Evolutionary conservation across 495 filamentous ascomycete genomes (phyloP).

Genomic region (Lasiosphaeria ovina): DNA sequence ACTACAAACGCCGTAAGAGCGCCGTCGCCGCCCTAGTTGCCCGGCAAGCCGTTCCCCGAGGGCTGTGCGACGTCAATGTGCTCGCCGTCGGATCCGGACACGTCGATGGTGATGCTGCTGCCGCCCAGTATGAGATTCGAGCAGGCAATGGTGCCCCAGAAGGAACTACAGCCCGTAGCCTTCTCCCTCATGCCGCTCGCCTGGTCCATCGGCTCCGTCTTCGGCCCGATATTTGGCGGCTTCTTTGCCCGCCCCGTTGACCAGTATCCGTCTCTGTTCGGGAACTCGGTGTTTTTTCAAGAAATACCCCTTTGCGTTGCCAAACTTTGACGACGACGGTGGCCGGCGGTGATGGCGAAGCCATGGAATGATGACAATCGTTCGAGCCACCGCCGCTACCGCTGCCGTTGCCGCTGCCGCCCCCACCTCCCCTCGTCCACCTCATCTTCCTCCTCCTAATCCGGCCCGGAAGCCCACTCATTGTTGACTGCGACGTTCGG

Average conservation of each 20-base stretch:
- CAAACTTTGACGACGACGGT: slow-evolving; percentile 51
- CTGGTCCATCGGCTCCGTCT: slow-evolving; percentile 79
- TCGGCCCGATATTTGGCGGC: slow-evolving; percentile 86
- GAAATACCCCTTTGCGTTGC: slow-evolving; percentile 75
- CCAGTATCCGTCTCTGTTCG: slow-evolving; percentile 65
- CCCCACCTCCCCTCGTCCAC: no score
- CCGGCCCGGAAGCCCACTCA: neutral
- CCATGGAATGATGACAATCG: no score
- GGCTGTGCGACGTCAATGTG: no score
- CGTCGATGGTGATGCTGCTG: no score
- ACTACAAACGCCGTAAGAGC: slow-evolving; percentile 34
- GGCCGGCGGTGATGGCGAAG: no score
- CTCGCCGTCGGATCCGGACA: no score
- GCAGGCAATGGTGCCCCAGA: slow-evolving; percentile 58
- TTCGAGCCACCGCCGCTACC: no score
- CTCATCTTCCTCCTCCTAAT: no score
- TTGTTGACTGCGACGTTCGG: slow-evolving; percentile 66
- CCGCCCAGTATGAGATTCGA: no score
- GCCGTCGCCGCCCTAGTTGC: no score
- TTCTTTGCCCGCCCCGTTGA: slow-evolving; percentile 76
- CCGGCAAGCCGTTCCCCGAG: no score
- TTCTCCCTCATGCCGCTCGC: slow-evolving; percentile 83
- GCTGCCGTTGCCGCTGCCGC: no score
- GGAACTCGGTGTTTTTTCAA: slow-evolving; percentile 63
- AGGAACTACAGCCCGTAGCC: slow-evolving; percentile 74